A percentile compares a stretch with the other conserved stretches of the same genome.
These are phyloP conservation scores for Magnolia sinica DNA, from an alignment of 164 flowering plant genomes.

Conservation along the genomic window DNA sequence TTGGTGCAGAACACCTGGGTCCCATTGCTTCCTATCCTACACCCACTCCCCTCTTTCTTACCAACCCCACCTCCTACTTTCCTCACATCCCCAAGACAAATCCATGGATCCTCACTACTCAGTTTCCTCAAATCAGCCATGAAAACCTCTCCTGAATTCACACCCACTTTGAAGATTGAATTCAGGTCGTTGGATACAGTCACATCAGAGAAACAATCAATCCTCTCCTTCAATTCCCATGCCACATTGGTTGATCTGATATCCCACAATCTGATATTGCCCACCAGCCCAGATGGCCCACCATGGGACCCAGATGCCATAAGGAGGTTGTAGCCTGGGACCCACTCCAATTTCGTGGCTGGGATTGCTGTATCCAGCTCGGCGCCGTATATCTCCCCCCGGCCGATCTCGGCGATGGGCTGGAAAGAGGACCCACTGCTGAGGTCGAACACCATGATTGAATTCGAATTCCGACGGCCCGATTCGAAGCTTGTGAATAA, in stretches of 20 bases:
- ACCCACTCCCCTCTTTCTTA: conserved; percentile 77
- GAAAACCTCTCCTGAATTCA: conserved; percentile 76
- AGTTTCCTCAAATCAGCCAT: conserved; percentile 64
- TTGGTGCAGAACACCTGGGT: conserved; percentile 73
- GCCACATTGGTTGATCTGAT: conserved; percentile 53
- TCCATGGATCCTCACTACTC: conserved; percentile 52
- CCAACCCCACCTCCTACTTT: conserved; percentile 46
- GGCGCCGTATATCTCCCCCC: conserved; percentile 72
- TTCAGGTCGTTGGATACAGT: conserved; percentile 51
- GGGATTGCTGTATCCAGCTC: conserved; percentile 76
- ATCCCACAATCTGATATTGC: conserved; percentile 79
- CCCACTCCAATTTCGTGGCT: conserved; percentile 77
- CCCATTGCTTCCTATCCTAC: conserved; percentile 71
- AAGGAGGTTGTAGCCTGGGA: conserved; percentile 45
- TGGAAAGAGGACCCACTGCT: conserved; percentile 28
- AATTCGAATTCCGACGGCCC: conserved; percentile 70
- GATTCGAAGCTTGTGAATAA: conserved; percentile 90
- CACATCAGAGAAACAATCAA: conserved; percentile 83
- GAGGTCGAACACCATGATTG: conserved; percentile 77
- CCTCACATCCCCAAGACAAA: conserved; percentile 57
- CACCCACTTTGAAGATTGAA: conserved; percentile 77
- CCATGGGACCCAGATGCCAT: conserved; percentile 89
- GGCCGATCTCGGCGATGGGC: conserved; percentile 68
- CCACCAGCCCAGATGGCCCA: conserved; percentile 77
- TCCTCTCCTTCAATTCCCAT: conserved; percentile 66